These are phyloP conservation scores for Panicum miliaceum DNA, from an alignment of 176 grass and related monocot species.

Conservation along the genomic window DNA sequence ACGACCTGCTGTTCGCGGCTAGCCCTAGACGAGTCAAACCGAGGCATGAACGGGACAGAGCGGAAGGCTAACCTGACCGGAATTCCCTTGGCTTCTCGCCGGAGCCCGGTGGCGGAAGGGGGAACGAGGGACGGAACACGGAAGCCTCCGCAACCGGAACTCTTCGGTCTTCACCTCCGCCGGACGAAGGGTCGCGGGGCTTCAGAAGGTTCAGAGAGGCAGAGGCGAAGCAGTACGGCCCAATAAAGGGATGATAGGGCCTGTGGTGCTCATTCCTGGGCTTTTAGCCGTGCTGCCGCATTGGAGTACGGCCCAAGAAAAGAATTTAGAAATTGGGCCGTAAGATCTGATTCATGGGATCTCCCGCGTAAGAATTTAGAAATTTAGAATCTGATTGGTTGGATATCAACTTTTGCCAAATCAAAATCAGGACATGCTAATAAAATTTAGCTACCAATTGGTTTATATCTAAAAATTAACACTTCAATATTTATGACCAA, in stretches of 20 bases:
- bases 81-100: background rate
- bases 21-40: background rate
- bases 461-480: too few species aligned
- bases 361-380: too few species aligned
- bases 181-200: slow-evolving; percentile 4
- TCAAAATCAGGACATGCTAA: too few species aligned
- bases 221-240: background rate
- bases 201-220: too few species aligned
- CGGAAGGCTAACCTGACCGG: slow-evolving; percentile 19
- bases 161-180: background rate
- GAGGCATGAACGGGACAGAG: background rate
- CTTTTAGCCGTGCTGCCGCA: background rate
- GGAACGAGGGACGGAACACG: background rate
- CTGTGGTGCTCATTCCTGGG: background rate
- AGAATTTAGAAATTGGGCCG: background rate
- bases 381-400: too few species aligned
- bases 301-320: too few species aligned
- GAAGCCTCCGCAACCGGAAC: background rate
- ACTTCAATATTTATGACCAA: too few species aligned
- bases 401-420: too few species aligned
- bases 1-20: background rate
- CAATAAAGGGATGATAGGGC: background rate
- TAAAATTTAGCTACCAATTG: too few species aligned
- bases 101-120: slow-evolving; percentile 1
- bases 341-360: background rate